Conservation (phyloP, 768 basidiomycete species). For the Boletus rubescentipes region DNA sequence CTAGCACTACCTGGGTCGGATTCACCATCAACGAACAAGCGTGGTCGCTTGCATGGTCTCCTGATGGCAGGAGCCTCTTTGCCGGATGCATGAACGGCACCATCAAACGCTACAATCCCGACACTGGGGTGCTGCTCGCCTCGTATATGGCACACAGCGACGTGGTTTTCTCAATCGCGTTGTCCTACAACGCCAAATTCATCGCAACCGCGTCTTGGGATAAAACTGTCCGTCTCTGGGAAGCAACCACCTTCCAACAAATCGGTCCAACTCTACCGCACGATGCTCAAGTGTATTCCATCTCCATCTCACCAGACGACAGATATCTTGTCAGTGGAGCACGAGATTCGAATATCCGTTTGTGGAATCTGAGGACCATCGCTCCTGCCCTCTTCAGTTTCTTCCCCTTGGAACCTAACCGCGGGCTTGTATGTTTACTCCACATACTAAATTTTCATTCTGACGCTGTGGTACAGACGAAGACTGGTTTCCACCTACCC, state of each 20-base stretch:
- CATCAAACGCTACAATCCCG: conserved; percentile 12
- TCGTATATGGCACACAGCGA: conserved; percentile 17
- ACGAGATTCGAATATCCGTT: conserved; percentile 12
- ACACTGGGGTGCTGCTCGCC: not conserved
- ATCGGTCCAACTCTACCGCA: conserved; percentile 19
- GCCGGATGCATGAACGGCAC: conserved; percentile 18
- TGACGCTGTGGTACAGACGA: not conserved
- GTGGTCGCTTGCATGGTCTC: conserved; percentile 25
- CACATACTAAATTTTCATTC: too few species aligned
- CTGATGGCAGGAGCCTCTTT: conserved; percentile 12
- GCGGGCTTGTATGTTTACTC: conserved; percentile 15
- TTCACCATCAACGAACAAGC: conserved; percentile 7
- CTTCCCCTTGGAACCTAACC: conserved; percentile 11
- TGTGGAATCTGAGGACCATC: conserved; percentile 16
- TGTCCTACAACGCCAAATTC: conserved; percentile 20
- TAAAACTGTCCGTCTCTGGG: conserved; percentile 30
- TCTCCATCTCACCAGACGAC: conserved; percentile 19
- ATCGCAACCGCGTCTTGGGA: conserved; percentile 31
- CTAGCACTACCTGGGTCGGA: not conserved
- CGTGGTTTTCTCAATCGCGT: conserved; percentile 17
- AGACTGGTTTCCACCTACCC: not conserved
- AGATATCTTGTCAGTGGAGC: conserved; percentile 17
- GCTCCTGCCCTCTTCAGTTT: conserved; percentile 15
- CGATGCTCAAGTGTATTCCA: conserved; percentile 1
- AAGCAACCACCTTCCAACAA: conserved; percentile 16